phyloP scores from a whole-genome alignment of 1,139 yeast species.

The Diutina mesorugosa region DNA sequence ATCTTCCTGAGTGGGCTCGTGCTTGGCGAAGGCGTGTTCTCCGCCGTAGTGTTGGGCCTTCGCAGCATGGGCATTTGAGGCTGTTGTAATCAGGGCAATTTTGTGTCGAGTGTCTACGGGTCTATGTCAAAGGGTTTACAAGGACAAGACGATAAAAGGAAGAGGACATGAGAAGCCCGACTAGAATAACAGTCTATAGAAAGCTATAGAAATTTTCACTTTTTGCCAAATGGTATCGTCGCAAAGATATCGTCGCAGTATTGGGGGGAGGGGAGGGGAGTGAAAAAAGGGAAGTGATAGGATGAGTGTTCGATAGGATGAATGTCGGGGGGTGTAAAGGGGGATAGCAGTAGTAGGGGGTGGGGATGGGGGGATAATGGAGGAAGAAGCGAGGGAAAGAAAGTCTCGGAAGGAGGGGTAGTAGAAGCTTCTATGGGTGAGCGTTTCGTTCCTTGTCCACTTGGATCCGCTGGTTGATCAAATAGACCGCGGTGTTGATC shows the following conservation, averaged over 20 bases:
- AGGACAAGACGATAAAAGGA: not conserved
- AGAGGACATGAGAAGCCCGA: not conserved
- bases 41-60: constrained; percentile 68
- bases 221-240: not conserved
- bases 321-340: not conserved
- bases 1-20: constrained; percentile 88
- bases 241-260: not conserved
- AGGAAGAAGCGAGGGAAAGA: not conserved
- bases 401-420: too few species aligned
- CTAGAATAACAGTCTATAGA: not conserved
- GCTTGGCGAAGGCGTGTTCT: constrained; percentile 84
- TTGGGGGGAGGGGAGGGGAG: not conserved
- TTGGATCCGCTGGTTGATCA: constrained; percentile 68
- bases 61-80: constrained; percentile 43
- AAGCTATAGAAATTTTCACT: not conserved
- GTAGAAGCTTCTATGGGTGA: not conserved
- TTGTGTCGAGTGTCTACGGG: not conserved
- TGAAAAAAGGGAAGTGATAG: too few species aligned
- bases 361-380: not conserved
- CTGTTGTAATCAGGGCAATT: too few species aligned
- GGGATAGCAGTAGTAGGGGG: not conserved
- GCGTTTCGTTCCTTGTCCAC: constrained; percentile 41
- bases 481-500: constrained; percentile 63
- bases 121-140: not conserved
- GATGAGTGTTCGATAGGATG: not conserved